These are phyloP conservation scores for Bipolaris sorokiniana DNA, from an alignment of 2,329 filamentous ascomycete species.

Conservation along the genomic window DNA sequence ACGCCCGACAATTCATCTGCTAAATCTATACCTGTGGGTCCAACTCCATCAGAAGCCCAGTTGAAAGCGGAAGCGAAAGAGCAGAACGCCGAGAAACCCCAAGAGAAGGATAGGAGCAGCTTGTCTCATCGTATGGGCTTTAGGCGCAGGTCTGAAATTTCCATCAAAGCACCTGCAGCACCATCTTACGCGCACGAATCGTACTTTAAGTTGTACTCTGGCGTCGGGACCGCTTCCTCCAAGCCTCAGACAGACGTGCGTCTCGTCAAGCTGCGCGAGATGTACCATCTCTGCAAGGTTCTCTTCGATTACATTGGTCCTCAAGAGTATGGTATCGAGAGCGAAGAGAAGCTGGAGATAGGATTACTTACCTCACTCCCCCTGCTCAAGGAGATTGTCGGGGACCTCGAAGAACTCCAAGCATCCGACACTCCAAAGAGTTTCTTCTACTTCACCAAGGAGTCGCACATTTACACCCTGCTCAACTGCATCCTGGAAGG, in stretches of 20 bases:
- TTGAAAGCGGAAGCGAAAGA: conserved; percentile 38
- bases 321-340: conserved; percentile 95
- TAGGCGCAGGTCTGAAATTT: conserved; percentile 57
- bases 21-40: conserved; percentile 33
- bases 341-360: conserved; percentile 98
- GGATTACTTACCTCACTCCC: conserved; percentile 92
- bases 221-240: conserved; percentile 62
- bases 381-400: conserved; percentile 93
- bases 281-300: conserved; percentile 93
- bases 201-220: conserved; percentile 91
- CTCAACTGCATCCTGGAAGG: conserved; percentile 98
- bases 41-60: conserved; percentile 44
- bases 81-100: conserved; percentile 49
- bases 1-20: conserved; percentile 32
- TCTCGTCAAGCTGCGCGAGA: conserved; percentile 85
- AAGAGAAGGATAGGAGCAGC: conserved; percentile 46
- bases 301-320: conserved; percentile 98
- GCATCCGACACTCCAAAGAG: conserved; percentile 92
- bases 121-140: conserved; percentile 59
- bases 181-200: conserved; percentile 57
- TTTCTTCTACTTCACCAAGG: conserved; percentile 99
- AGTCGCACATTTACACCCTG: conserved; percentile 97
- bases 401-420: conserved; percentile 96
- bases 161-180: conserved; percentile 28
- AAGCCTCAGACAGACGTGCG: conserved; percentile 83